Evolutionary conservation across 495 filamentous ascomycete species (phyloP), one percentile per base, ranked within the genome.

Genomic region (Neurospora sp.): DNA sequence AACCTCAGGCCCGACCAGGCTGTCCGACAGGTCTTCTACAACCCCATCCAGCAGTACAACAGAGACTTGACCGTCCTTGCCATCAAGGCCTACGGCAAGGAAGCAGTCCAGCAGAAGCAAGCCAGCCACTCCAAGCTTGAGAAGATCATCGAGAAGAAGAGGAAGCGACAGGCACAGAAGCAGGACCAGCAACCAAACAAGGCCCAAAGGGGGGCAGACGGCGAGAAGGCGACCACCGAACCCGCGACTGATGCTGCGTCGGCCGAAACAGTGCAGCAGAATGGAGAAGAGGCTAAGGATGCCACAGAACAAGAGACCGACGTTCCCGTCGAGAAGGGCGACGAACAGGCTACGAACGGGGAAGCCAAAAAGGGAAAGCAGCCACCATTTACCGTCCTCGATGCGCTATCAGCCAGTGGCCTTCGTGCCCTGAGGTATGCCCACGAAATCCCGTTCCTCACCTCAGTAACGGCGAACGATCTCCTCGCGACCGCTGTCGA

Each of bases 11-110:
- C 79, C n/a, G 76, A 81, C 54, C 79, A 84, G 71, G 81, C 82
- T 42, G 83, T 84, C 44, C 93, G 97, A 79, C 88, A 90, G 39
- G 96, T 99, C 37, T 99, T 99, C 80, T 99, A 99, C 84, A 99
- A 99, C 76, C 95, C 96, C 0, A 97, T 99, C 54, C 96, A 98
- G 79, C 96, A 98, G 81, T 99, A 97, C 85, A 99, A 99, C 83
- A 89, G 96, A 11, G 96, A 99, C 82, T 83, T 99, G 76, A 97
- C 93, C 78, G 92, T 98, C 39, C 87, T 98, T 27, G 92, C 94
- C 20, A 96, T 98, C 77, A 91, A 90, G 77, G 90, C 90, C 0
- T 97, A 92, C 83, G 92, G 90, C 0, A 90, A 96, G 71, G 89
- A 93, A 74, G 79, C 87, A 16, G 71, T 92, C 16, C 85, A 83